Evolutionary conservation across 345 rosid genomes (phyloP), one percentile per base, ranked within the genome.

Genomic region (Lepidium aucheri): DNA sequence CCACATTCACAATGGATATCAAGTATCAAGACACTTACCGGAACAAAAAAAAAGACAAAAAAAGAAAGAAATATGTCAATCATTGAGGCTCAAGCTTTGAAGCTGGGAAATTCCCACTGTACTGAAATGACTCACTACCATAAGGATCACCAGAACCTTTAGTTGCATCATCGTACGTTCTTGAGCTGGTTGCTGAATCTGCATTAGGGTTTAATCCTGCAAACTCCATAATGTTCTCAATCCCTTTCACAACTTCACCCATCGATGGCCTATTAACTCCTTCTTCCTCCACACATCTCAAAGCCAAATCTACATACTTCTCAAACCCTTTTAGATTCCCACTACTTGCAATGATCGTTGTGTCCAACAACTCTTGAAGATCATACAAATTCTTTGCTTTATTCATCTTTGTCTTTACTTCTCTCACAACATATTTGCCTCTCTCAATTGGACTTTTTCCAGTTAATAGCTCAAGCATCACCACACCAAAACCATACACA

Each of bases 401-500:
- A 22, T 87, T 82, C 91, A 95, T 63, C 34, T 68, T 81, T 32
- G 32, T 70, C 46, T 72, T 87, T 13, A 91, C 78, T 73, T 95
- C 99, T 62, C 85, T 82, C 55, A 90, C 99, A 4, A 95, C 85
- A 68, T 95, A 89, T 62, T 76, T 91, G 14, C 96, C 97, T 34
- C 74, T 75, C 72, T 95, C 86, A 59, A 91, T 83, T 0, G 99
- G 96, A 76, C 63, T 84, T 83, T 76, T 84, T 40, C 84, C 95
- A 0, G 96, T 82, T 57, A 87, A 12, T 33, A 95, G 67, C 76
- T 95, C 98, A 56, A 95, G 65, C 89, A 91, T 67, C 40, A 89
- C 77, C 47, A 95, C 90, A 55, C 99, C 99, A 54, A 85, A 95
- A 55, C 99, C 85, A 17, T 91, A 95, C 15, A 95, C 99, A 61